phyloP scores from a whole-genome alignment of 805 yeast species.

The Clavispora phyllophila region DNA sequence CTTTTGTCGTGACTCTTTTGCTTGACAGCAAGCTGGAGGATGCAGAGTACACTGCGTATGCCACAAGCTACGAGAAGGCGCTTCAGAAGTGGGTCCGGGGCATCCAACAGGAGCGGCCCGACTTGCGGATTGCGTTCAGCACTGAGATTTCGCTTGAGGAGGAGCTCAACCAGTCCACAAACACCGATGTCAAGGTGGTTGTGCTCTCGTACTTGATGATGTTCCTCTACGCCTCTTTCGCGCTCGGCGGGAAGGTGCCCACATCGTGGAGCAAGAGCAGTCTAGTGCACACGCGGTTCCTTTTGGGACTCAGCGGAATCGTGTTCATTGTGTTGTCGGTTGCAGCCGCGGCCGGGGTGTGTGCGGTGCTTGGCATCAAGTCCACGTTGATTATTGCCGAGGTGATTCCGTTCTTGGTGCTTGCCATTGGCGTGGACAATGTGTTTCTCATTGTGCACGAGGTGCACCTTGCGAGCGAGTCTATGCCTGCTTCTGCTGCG shows the following conservation, averaged over 20 bases:
- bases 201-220: constrained; percentile 72
- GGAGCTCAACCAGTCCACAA: constrained; percentile 77
- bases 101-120: constrained; percentile 47
- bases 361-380: constrained; percentile 69
- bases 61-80: constrained; percentile 65
- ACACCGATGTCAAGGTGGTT: constrained; percentile 69
- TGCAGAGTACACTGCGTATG: constrained; percentile 30
- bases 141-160: constrained; percentile 82
- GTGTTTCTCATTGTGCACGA: constrained; percentile 84
- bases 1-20: constrained; percentile 73
- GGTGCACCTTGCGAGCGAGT: constrained; percentile 48
- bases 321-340: constrained; percentile 78
- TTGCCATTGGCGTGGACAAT: constrained; percentile 96
- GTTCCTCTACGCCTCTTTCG: constrained; percentile 84
- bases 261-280: constrained; percentile 23
- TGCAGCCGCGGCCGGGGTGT: constrained; percentile 74
- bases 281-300: constrained; percentile 54
- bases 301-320: constrained; percentile 81
- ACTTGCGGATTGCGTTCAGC: constrained; percentile 64
- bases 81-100: constrained; percentile 50
- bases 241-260: constrained; percentile 62
- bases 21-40: constrained; percentile 49
- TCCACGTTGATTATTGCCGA: constrained; percentile 93
- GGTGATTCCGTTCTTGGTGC: constrained; percentile 86
- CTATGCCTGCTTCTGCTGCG: constrained; percentile 28